phyloP scores from a whole-genome alignment of 73 alveolate species.

The Uronychia setigera region DNA sequence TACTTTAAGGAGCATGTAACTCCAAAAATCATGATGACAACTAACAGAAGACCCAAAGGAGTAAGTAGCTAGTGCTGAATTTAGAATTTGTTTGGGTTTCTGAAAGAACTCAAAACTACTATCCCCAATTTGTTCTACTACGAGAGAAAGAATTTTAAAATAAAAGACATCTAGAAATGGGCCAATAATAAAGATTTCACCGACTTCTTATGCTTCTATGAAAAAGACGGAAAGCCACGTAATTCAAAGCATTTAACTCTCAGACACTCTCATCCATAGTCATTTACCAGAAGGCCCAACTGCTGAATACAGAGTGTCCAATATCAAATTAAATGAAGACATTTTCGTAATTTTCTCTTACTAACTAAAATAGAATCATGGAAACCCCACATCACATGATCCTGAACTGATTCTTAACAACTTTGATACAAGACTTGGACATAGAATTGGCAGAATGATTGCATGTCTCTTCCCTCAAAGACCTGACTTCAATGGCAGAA shows the following conservation, averaged over 20 bases:
- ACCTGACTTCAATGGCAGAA: constrained; percentile 87
- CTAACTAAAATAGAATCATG: constrained; percentile 64
- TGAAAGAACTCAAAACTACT: constrained; percentile 81
- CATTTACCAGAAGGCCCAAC: constrained; percentile 99
- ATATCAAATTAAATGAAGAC: constrained; percentile 85
- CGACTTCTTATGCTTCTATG: constrained; percentile 92
- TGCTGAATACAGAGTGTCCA: constrained; percentile 93
- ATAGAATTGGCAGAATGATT: constrained; percentile 95
- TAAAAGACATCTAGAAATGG: constrained; percentile 89
- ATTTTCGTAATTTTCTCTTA: constrained; percentile 32
- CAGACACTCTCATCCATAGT: constrained; percentile 81
- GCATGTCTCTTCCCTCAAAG: constrained; percentile 95
- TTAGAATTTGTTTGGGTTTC: constrained; percentile 67
- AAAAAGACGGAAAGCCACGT: constrained; percentile 87
- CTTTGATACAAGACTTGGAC: constrained; percentile 97
- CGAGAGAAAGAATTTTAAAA: constrained; percentile 87
- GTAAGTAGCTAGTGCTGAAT: constrained; percentile 9
- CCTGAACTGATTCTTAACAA: constrained; percentile 97
- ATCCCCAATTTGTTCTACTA: constrained; percentile 83
- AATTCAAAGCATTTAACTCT: constrained; percentile 27
- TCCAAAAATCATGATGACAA: constrained; percentile 92
- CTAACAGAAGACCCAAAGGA: constrained; percentile 87
- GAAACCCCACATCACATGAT: constrained; percentile 89
- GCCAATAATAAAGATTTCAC: constrained; percentile 92
- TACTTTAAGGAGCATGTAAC: constrained; percentile 76